Evolutionary conservation across 306 rosid genomes (phyloP).

Genomic region (Bauhinia variegata): DNA sequence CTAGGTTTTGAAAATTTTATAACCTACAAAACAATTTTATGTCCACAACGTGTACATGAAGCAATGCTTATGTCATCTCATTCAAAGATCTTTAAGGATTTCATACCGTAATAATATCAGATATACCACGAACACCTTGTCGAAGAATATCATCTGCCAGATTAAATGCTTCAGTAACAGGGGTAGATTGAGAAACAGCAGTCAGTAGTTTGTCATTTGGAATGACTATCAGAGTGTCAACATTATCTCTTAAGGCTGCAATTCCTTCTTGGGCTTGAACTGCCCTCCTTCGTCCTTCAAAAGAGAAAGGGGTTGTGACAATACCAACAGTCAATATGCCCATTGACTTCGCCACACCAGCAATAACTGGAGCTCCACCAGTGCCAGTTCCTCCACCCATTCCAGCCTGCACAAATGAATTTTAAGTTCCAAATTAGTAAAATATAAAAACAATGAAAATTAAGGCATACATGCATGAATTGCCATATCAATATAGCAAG

Average conservation of each 20-base stretch:
- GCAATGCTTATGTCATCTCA: neutral
- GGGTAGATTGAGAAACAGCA: constrained; percentile 94
- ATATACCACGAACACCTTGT: constrained; percentile 99
- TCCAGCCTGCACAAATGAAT: constrained; percentile 72
- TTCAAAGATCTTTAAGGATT: constrained; percentile 27
- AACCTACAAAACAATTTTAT: constrained; percentile 6
- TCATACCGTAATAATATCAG: constrained; percentile 96
- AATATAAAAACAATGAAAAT: constrained; percentile 22
- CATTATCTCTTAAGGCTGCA: constrained; percentile 94
- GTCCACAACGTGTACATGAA: constrained; percentile 5
- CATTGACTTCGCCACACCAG: constrained; percentile 94
- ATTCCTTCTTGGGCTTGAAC: constrained; percentile 99
- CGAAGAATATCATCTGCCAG: constrained; percentile 97
- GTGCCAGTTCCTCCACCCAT: constrained; percentile 99
- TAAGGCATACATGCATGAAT: neutral
- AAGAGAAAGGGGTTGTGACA: constrained; percentile 96
- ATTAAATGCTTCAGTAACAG: constrained; percentile 98
- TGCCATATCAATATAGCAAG: neutral
- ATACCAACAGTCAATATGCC: constrained; percentile 97
- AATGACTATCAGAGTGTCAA: constrained; percentile 95
- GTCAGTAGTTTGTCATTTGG: constrained; percentile 98
- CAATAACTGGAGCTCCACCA: constrained; percentile 97
- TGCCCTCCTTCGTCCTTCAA: constrained; percentile 96
- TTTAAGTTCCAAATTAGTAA: constrained; percentile 29
- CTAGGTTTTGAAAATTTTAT: constrained; percentile 10